A percentile compares a stretch with the other conserved stretches of the same genome.
phyloP scores from a whole-genome alignment of 2,329 filamentous ascomycete species.

The Domatiomyces catenatus region DNA sequence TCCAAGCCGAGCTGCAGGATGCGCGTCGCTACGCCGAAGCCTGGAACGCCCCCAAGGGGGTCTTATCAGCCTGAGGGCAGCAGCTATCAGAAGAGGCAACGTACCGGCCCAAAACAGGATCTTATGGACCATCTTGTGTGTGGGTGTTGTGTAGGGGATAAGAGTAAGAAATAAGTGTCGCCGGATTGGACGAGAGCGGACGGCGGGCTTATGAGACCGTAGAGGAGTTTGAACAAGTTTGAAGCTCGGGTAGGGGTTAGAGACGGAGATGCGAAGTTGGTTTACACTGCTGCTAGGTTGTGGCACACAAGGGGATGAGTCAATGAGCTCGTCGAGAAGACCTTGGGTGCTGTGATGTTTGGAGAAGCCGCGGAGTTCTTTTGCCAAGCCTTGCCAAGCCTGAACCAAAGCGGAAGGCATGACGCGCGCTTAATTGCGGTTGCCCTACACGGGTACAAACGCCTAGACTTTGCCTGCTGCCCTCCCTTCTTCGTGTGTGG shows the following conservation, averaged over 20 bases:
- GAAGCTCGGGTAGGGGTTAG: not conserved
- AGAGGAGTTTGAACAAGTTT: not conserved
- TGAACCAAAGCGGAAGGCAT: not conserved
- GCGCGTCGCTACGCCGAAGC: slow-evolving; percentile 69
- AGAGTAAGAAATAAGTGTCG: not conserved
- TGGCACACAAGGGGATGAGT: not conserved
- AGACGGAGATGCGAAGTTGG: not conserved
- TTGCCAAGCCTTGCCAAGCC: not conserved
- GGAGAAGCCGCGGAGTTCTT: not conserved
- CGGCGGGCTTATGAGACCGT: not conserved
- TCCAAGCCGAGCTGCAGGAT: slow-evolving; percentile 97
- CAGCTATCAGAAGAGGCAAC: slow-evolving; percentile 4
- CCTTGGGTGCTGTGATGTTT: not conserved
- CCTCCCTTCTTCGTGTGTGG: too few relatives aligned
- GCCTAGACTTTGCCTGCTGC: too few relatives aligned
- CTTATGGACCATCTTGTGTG: slow-evolving; percentile 33
- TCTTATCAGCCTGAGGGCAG: not conserved
- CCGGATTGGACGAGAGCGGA: not conserved
- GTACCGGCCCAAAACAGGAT: slow-evolving; percentile 43
- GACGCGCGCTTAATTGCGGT: too few relatives aligned
- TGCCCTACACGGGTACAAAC: too few relatives aligned
- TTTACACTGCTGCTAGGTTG: not conserved
- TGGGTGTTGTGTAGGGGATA: slow-evolving; percentile 6
- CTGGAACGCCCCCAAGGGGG: slow-evolving; percentile 2
- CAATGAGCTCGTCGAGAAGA: not conserved